Conservation (phyloP, 768 basidiomycete genomes). For the Amanita subjunquillea region DNA sequence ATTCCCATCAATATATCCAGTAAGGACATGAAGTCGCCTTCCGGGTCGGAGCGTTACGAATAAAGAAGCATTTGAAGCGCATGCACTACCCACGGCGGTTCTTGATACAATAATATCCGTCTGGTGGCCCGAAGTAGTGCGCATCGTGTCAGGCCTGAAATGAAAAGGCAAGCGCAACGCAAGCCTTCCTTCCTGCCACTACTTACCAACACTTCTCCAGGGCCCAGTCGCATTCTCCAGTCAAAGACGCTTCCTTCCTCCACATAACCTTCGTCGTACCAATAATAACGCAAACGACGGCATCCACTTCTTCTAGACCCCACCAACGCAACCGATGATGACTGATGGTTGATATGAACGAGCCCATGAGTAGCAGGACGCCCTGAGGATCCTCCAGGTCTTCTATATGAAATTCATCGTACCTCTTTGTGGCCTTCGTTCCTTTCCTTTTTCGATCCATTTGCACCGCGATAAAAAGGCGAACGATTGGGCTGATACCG, state of each 20-base stretch:
- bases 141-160: slow-evolving; percentile 1
- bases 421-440: background rate
- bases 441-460: background rate
- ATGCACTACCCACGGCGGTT: background rate
- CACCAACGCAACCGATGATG: background rate
- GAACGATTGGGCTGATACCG: background rate
- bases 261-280: background rate
- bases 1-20: background rate
- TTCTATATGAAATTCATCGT: background rate
- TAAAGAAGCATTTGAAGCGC: slow-evolving; percentile 3
- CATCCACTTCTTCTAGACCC: background rate
- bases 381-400: slow-evolving; percentile 3
- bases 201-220: background rate
- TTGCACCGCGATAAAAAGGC: background rate
- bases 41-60: background rate
- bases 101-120: slow-evolving; percentile 6
- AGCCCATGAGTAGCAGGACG: background rate
- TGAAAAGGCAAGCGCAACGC: background rate
- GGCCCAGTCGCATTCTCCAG: background rate
- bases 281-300: background rate
- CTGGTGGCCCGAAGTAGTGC: background rate
- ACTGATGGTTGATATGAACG: background rate
- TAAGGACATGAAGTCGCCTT: background rate
- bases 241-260: background rate
- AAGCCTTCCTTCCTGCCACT: background rate